phyloP scores from a whole-genome alignment of 352 stramenopile species.

The Phytophthora crassamura region DNA sequence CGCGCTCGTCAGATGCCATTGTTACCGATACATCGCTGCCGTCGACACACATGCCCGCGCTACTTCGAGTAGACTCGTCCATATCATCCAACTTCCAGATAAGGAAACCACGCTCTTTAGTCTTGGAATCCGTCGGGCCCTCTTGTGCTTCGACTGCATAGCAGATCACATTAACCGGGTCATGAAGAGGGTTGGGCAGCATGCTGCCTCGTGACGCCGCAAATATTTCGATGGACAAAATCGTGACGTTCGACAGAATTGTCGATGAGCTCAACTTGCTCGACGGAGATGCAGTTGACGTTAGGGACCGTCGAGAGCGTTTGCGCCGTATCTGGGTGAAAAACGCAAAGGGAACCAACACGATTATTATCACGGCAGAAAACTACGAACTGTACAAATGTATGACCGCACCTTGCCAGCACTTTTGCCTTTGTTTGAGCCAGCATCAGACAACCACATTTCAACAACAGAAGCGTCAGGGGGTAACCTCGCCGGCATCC shows the following conservation, averaged over 20 bases:
- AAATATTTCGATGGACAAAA: constrained; percentile 84
- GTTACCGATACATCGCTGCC: constrained; percentile 41
- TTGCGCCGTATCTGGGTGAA: constrained; percentile 26
- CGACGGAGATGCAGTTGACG: constrained; percentile 23
- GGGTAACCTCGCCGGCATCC: constrained; percentile 48
- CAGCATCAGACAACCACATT: constrained; percentile 41
- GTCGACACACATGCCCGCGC: constrained; percentile 45
- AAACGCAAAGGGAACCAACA: neutral
- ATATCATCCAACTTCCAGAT: constrained; percentile 37
- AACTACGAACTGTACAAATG: neutral
- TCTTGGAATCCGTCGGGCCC: constrained; percentile 55
- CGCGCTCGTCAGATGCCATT: constrained; percentile 52
- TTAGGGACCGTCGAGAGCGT: constrained; percentile 23
- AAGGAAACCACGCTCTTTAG: constrained; percentile 60
- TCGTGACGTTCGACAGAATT: constrained; percentile 73
- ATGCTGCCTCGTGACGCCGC: constrained; percentile 59
- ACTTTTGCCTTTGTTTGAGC: neutral
- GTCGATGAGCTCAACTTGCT: constrained; percentile 32
- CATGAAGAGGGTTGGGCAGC: constrained; percentile 72
- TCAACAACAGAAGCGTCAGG: constrained; percentile 39
- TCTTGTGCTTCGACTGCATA: constrained; percentile 82
- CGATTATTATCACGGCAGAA: neutral
- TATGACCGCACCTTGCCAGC: constrained; percentile 33
- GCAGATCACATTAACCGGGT: constrained; percentile 69
- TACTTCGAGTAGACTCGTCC: constrained; percentile 19